Base-by-base conservation (phyloP, 768 basidiomycete species). In the Vararia minispora region DNA sequence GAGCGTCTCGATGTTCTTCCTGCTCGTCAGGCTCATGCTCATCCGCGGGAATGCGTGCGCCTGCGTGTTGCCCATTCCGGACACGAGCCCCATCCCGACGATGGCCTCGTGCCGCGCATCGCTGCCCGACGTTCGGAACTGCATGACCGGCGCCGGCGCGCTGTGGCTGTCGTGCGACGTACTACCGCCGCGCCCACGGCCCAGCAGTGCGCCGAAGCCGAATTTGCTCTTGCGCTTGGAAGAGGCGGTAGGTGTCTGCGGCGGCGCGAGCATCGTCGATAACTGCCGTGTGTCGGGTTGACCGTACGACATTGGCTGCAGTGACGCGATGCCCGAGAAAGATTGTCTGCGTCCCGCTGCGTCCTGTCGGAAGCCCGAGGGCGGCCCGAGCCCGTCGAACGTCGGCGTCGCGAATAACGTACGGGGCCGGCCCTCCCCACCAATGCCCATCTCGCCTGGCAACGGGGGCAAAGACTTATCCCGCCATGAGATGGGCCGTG, bases 391-490 rank as follows among this genome's bases (percentile, higher is more conserved):
- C 47, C 31, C 67, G 69, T 25, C 67, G 71, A 42, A 72, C 64
- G 51, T 79, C 76, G 45, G n/a, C n/a, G n/a, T n/a, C 0, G 72
- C 65, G 44, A 75, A 79, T 39, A 82, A 61, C 2, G 82, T 85
- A 39, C 71, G 75, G 6, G 82, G 79, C 24, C 79, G 69, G 5
- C 51, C 45, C 28, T 79, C 77, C 4, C 51, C 39, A 29, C 56
- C 54, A n/a, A 50, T 44, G 7, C 47, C 46, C 9, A 40, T 32
- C 17, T 72, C 71, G 12, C 65, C 69, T 2, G 80, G 86, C 28
- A 89, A 67, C 8, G 86, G 85, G 4, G 86, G 86, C 3, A 89
- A 58, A 5, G 75, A 79, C 50, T 89, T 89, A 43, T 88, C 83
- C 34, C 79, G 64, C 13, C 64, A 59, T 39, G 71, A 44, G 33